These are phyloP conservation scores for Eurotiales sp. DNA, from an alignment of 2,329 filamentous ascomycete genomes.

Conservation along the genomic window DNA sequence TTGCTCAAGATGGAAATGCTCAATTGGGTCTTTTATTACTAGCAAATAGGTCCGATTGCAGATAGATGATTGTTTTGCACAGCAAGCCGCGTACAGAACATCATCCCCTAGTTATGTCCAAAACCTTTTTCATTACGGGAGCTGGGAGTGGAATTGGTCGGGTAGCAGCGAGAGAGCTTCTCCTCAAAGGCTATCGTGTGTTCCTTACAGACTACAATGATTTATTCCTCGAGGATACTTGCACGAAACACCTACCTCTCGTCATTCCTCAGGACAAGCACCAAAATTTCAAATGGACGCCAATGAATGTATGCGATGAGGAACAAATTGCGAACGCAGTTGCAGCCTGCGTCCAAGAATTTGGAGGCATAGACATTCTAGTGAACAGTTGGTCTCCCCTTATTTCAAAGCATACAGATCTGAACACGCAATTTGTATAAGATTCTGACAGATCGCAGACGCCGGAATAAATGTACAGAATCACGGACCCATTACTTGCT, in stretches of 20 bases:
- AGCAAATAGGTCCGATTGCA: no score
- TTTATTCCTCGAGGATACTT: conserved; percentile 1
- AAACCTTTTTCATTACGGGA: not conserved
- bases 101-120: no score
- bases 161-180: not conserved
- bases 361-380: not conserved
- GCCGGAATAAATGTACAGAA: not conserved
- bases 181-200: not conserved
- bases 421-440: no score
- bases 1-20: no score
- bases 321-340: not conserved
- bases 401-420: not conserved
- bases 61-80: no score
- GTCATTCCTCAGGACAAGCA: not conserved
- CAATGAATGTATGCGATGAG: not conserved
- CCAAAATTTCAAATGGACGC: not conserved
- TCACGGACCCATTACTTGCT: no score
- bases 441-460: not conserved
- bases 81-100: no score
- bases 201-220: not conserved
- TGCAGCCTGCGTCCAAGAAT: not conserved
- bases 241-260: not conserved
- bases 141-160: not conserved
- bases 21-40: no score
- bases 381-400: not conserved